Conservation (phyloP, 129 eudicot genomes). For the Pulicaria dysenterica region DNA sequence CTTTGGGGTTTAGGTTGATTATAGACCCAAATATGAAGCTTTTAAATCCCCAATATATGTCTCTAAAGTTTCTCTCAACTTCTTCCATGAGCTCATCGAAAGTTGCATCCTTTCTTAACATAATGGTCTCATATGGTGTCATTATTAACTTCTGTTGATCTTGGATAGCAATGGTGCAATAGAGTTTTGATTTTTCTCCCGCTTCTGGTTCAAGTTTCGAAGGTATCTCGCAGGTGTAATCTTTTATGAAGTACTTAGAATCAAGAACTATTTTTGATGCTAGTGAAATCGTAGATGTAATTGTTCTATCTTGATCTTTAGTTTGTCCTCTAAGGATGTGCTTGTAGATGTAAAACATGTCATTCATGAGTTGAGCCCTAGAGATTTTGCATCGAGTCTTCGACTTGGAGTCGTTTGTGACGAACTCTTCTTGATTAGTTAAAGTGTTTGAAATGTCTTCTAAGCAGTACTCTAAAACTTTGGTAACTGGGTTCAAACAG, state of each 20-base stretch:
- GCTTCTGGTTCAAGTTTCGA: slow-evolving; percentile 26
- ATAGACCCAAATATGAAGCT: slow-evolving; percentile 46
- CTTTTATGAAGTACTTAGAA: slow-evolving; percentile 68
- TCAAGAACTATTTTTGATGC: slow-evolving; percentile 86
- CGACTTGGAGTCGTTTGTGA: slow-evolving; percentile 35
- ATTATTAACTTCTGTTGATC: slow-evolving; percentile 30
- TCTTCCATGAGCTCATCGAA: slow-evolving; percentile 63
- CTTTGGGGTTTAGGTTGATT: slow-evolving; percentile 40
- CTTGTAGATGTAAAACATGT: slow-evolving; percentile 59
- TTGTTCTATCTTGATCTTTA: slow-evolving; percentile 32
- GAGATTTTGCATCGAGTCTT: slow-evolving; percentile 52
- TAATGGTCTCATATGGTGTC: slow-evolving; percentile 57
- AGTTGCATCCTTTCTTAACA: slow-evolving; percentile 47
- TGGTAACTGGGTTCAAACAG: slow-evolving; percentile 88
- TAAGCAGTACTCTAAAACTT: slow-evolving; percentile 85
- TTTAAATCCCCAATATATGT: slow-evolving; percentile 62
- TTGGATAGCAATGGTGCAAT: slow-evolving; percentile 49
- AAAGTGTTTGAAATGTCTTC: slow-evolving; percentile 67
- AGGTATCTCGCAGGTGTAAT: slow-evolving; percentile 34
- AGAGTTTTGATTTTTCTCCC: slow-evolving; percentile 37
- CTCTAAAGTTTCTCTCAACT: slow-evolving; percentile 64
- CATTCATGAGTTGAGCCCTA: slow-evolving; percentile 69
- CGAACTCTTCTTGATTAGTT: slow-evolving; percentile 50
- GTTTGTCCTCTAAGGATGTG: slow-evolving; percentile 55
- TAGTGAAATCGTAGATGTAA: slow-evolving; percentile 45